Evolutionary conservation across 208 protist genomes (phyloP), one percentile per base, ranked within the genome.

Genomic region (Naegleria gruberi): DNA sequence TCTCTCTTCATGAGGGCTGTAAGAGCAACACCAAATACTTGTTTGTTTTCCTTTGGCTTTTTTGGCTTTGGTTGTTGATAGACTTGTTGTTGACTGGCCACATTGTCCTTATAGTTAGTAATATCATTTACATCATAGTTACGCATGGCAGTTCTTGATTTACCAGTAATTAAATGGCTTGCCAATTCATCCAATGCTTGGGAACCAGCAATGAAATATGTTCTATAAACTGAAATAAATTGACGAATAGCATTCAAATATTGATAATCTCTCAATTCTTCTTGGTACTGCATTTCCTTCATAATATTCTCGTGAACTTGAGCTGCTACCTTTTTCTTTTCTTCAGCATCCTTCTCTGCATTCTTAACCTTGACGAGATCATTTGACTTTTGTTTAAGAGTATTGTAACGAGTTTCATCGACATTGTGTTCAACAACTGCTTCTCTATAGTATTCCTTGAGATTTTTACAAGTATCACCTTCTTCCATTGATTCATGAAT

Each of bases 361-460:
- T 86, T 86, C 82, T 86, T 86, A 47, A 86, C 17, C 41, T 86
- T 86, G 5, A 86, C 82, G 40, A 86, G 41, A 86, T 86, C 82
- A 46, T 42, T 86, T 8, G 41, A 42, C 30, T 65, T 65, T 15
- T 86, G 34, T 46, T 86, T 86, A 6, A 86, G 37, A 34, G 37
- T 86, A 3, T 86, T 46, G 23, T 46, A 86, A 30, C 34, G 15
- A 17, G 15, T 86, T 0, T 23, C 19, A 42, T 86, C 82, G 10
- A 86, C 43, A 46, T 86, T 86, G 15, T 86, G 42, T 47, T 43
- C 82, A 7, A 86, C 23, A 6, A 47, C 23, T 37, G 41, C 34
- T 30, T 86, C 82, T 86, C 82, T 86, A 86, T 46, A 86, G 42
- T 47, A 46, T 30, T 86, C 42, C n/a, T 86, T 86, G 42, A 86